phyloP scores from a whole-genome alignment of 306 rosid genomes.

The Senna siamea region DNA sequence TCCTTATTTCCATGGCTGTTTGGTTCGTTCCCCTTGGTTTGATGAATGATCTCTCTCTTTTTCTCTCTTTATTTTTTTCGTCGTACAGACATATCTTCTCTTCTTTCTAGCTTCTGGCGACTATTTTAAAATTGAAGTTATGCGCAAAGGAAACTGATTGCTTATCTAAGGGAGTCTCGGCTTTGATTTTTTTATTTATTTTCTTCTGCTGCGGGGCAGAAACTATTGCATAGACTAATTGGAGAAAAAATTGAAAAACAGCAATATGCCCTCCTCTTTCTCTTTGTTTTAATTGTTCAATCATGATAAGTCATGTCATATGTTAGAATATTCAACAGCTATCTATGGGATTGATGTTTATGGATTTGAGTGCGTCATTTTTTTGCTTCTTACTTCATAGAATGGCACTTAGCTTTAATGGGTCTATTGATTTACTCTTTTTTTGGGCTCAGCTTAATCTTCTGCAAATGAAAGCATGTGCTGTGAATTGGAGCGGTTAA shows the following conservation, averaged over 20 bases:
- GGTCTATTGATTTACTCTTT: slow-evolving; percentile 13
- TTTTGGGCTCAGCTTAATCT: slow-evolving; percentile 40
- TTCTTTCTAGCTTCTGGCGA: slow-evolving; percentile 6
- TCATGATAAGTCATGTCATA: background rate
- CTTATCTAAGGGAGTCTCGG: background rate
- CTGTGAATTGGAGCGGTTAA: slow-evolving; percentile 56
- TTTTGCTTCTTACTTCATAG: background rate
- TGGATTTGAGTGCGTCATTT: background rate
- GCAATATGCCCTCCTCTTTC: background rate
- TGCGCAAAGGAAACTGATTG: background rate
- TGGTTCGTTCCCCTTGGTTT: slow-evolving; percentile 3
- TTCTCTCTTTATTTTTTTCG: no score
- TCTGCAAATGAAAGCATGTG: slow-evolving; percentile 56
- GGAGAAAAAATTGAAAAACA: background rate
- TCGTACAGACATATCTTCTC: background rate
- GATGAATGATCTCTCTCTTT: background rate
- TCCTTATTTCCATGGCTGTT: background rate
- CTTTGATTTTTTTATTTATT: slow-evolving; percentile 6
- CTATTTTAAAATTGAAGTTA: background rate
- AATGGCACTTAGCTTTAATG: slow-evolving; percentile 10
- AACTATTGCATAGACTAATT: background rate
- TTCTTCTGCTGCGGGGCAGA: background rate
- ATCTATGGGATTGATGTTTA: background rate
- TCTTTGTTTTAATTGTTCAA: slow-evolving; percentile 1
- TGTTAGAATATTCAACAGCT: background rate